Base-by-base conservation (phyloP, 441 rosid species). In the Mallotus japonicus region DNA sequence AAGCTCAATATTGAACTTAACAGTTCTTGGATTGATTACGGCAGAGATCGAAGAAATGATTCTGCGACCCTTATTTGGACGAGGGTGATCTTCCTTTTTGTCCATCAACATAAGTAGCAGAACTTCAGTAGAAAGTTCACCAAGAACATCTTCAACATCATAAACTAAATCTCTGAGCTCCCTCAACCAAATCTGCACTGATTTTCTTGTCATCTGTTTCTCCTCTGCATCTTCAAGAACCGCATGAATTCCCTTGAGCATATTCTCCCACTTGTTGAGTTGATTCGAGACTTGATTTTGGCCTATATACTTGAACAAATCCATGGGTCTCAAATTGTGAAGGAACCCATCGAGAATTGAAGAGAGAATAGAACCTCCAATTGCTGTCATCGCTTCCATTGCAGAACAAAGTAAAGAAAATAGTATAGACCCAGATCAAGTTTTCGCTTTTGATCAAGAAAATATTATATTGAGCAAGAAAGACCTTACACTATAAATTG, bases 41-140 rank as follows among this genome's bases (percentile, higher is more conserved):
- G n/a, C 12, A 79, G 19, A 3, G 12, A 19, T 56, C 15, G 68
- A 40, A 72, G 77, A 24, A 65, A 64, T 4, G 53, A 58, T 2
- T 50, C 54, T 15, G 57, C 16, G 55, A 69, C 58, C 10, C 73
- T 71, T 4, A 34, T 34, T 58, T 6, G 62, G 9, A 15, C 32
- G 20, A 34, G 62, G 4, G 4, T 58, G 17, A 58, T 32, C 9
- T 22, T 22, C 15, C 1, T 12, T 13, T 4, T 10, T 22, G 32
- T 1, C 8, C 42, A 22, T 3, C 70, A 7, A 28, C 20, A 12
- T 28, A 28, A 1, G 32, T 28, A 1, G 32, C 58, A 22, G 9
- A 66, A 9, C 12, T 15, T 66, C 58, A 15, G 70, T 66, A 40
- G 13, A 0, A 8, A 66, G 15, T 8, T 24, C 57, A 66, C 50